Percentiles rank a stretch among this genome's conserved stretches.
Conservation (phyloP, 2,329 filamentous ascomycete species). For the Bipolaris sorokiniana region DNA sequence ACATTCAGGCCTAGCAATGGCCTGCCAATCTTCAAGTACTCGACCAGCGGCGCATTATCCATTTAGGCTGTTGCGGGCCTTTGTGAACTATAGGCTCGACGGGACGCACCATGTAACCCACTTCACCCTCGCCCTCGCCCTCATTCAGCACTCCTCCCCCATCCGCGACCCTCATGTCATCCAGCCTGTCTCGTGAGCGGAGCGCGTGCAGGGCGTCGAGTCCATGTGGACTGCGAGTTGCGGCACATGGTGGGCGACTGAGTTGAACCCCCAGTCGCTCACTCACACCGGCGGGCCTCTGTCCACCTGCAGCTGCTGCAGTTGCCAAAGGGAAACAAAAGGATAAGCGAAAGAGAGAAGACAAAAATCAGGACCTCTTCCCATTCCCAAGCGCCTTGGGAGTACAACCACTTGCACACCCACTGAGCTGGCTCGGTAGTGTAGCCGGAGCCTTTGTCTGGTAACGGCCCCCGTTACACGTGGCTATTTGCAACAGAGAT, state of each 20-base stretch:
- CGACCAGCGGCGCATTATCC: constrained; percentile 36
- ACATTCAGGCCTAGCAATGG: constrained; percentile 20
- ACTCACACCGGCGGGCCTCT: not conserved
- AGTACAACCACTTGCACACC: constrained; percentile 10
- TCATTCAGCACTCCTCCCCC: constrained; percentile 8
- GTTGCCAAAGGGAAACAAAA: not conserved
- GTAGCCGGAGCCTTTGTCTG: constrained; percentile 28
- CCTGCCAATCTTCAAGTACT: constrained; percentile 31
- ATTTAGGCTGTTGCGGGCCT: constrained; percentile 40
- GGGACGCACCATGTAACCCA: constrained; percentile 28
- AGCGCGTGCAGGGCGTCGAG: constrained; percentile 16
- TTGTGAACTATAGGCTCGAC: constrained; percentile 24
- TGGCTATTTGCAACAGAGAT: constrained; percentile 21
- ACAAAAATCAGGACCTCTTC: not conserved
- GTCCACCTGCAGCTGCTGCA: not conserved
- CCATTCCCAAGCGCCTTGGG: constrained; percentile 11
- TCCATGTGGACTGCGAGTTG: constrained; percentile 12
- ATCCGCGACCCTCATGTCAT: constrained; percentile 11
- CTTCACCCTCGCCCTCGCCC: constrained; percentile 17
- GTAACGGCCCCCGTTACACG: constrained; percentile 30
- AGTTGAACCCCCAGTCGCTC: constrained; percentile 2
- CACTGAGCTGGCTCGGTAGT: constrained; percentile 35
- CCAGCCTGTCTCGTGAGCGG: constrained; percentile 11
- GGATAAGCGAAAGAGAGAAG: too few relatives aligned
- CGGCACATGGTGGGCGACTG: constrained; percentile 11